phyloP scores from a whole-genome alignment of 257 asterid species.

The Ocimum tenuiflorum region DNA sequence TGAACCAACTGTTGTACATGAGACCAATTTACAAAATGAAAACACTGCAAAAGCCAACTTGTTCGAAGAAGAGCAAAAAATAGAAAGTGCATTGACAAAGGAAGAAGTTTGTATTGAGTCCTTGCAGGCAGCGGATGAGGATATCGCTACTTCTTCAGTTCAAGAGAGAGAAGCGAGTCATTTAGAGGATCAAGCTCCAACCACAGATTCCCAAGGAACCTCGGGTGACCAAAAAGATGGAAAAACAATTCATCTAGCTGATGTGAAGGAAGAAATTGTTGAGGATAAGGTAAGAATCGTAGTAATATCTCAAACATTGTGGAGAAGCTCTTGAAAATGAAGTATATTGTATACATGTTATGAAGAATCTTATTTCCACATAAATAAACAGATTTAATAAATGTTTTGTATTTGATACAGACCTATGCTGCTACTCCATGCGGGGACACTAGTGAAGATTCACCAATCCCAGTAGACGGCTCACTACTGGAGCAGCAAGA shows the following conservation, averaged over 20 bases:
- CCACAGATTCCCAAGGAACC: conserved; percentile 3
- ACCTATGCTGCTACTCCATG: background rate
- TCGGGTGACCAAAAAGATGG: background rate
- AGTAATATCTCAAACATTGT: background rate
- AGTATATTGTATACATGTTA: background rate
- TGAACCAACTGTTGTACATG: background rate
- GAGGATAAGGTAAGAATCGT: conserved; percentile 13
- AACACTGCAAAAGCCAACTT: background rate
- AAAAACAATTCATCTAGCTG: conserved; percentile 5
- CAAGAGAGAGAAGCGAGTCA: conserved; percentile 11
- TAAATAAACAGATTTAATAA: background rate
- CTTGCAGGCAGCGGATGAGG: conserved; percentile 14
- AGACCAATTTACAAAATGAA: conserved; percentile 7
- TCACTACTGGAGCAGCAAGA: conserved; percentile 4
- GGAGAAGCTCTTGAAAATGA: background rate
- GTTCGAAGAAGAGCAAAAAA: background rate
- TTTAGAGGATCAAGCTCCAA: conserved; percentile 8
- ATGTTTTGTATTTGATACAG: conserved; percentile 16
- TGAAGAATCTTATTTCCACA: background rate
- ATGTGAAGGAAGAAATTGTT: conserved; percentile 8
- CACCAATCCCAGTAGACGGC: conserved; percentile 10
- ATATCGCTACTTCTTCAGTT: conserved; percentile 6
- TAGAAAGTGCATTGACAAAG: background rate
- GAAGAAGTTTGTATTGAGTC: conserved; percentile 20
- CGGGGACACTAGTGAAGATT: conserved; percentile 3